Conservation (phyloP, 495 filamentous ascomycete genomes). For the Xylaria cubensis region DNA sequence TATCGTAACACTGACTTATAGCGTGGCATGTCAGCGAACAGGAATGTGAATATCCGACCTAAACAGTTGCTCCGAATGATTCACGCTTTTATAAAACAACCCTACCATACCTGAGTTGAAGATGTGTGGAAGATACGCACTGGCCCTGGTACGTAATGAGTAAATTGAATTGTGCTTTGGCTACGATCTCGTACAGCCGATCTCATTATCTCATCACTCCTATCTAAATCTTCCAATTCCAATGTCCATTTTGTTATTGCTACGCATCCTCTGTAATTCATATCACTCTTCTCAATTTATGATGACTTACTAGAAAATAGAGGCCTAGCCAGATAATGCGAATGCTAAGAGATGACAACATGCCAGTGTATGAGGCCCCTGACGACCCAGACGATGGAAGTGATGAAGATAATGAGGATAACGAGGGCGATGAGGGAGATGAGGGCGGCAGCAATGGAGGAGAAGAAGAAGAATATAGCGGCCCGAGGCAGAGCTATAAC, state of each 20-base stretch:
- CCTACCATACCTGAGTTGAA: not conserved
- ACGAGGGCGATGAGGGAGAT: conserved; percentile 20
- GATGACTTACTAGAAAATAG: conserved; percentile 41
- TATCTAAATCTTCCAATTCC: not conserved
- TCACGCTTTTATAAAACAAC: not conserved
- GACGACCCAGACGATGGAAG: conserved; percentile 61
- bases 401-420: conserved; percentile 60
- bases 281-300: not conserved
- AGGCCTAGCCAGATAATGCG: conserved; percentile 70
- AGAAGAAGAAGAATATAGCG: conserved; percentile 51
- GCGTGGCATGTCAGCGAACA: not conserved
- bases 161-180: not conserved
- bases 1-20: not conserved
- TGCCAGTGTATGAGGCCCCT: conserved; percentile 73
- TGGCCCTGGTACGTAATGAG: conserved; percentile 69
- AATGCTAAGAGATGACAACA: conserved; percentile 73
- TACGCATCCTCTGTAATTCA: not conserved
- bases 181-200: not conserved
- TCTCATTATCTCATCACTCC: not conserved
- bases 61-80: not conserved
- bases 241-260: not conserved
- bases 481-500: conserved; percentile 83
- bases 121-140: conserved; percentile 90
- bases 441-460: conserved; percentile 49
- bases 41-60: not conserved